Percentiles rank a stretch among this genome's conserved stretches.
Evolutionary conservation across 1,284 basidiomycete genomes (phyloP).

Genomic region (Ceratobasidium papillatum): DNA sequence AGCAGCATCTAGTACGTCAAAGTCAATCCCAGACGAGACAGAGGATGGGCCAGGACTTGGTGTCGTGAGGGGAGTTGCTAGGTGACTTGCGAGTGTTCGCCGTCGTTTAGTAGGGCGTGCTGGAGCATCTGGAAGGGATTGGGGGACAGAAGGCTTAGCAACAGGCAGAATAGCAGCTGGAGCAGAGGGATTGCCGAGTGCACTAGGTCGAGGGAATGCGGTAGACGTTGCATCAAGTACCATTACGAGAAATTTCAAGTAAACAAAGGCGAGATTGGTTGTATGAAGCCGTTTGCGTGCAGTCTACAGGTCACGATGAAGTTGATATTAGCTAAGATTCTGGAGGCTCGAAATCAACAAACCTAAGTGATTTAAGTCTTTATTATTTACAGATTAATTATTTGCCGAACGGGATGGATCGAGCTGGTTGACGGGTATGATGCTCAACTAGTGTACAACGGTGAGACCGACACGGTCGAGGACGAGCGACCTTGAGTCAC

Average conservation of each 20-base stretch:
- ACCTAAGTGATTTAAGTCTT: neutral
- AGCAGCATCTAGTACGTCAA: constrained; percentile 37
- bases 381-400: too few species aligned
- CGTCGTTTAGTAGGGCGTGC: constrained; percentile 27
- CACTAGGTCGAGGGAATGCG: neutral
- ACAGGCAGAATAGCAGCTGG: neutral
- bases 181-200: neutral
- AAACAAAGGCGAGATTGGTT: neutral
- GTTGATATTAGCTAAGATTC: neutral
- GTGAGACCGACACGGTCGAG: neutral
- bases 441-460: neutral
- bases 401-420: too few species aligned
- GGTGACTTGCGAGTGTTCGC: neutral
- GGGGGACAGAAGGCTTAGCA: constrained; percentile 5
- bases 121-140: neutral
- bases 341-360: neutral
- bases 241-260: neutral
- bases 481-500: neutral
- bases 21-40: neutral
- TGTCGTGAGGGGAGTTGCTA: neutral
- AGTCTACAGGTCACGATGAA: neutral
- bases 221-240: constrained; percentile 27
- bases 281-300: neutral
- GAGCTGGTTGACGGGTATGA: neutral
- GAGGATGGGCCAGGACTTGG: constrained; percentile 17